Evolutionary conservation across 2,329 filamentous ascomycete species (phyloP).

Genomic region (Orbilia blumenaviensis): DNA sequence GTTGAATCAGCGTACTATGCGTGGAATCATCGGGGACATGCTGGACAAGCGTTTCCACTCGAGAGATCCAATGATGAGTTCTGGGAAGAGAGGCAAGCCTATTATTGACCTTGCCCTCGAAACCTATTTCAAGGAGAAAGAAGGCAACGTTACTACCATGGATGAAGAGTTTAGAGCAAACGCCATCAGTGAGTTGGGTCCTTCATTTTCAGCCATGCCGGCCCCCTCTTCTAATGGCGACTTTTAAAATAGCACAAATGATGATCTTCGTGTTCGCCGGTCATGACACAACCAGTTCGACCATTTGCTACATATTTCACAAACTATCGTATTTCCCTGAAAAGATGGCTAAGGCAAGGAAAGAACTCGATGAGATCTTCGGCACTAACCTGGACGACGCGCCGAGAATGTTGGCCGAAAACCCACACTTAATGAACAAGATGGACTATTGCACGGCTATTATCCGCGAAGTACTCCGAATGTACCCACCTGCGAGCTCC

Average conservation of each 20-base stretch:
- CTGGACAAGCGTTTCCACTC: constrained; percentile 39
- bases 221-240: neutral
- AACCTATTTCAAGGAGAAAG: constrained; percentile 54
- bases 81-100: constrained; percentile 32
- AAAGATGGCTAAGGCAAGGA: constrained; percentile 60
- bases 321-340: constrained; percentile 60
- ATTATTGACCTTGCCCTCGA: constrained; percentile 50
- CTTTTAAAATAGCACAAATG: constrained; percentile 52
- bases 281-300: constrained; percentile 61
- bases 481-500: constrained; percentile 65
- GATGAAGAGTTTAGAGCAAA: constrained; percentile 56
- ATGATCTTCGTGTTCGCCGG: constrained; percentile 61
- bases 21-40: constrained; percentile 31
- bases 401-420: constrained; percentile 61
- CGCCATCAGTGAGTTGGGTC: constrained; percentile 58
- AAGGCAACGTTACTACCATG: constrained; percentile 52
- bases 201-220: constrained; percentile 47
- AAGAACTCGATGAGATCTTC: constrained; percentile 67
- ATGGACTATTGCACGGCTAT: constrained; percentile 67
- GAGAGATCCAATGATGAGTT: constrained; percentile 3
- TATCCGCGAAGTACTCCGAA: constrained; percentile 66
- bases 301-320: constrained; percentile 61
- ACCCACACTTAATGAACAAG: constrained; percentile 65
- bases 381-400: constrained; percentile 61
- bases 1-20: constrained; percentile 47